Base-by-base conservation (phyloP, 2,329 filamentous ascomycete species). In the Purpureocillium lavendulum region DNA sequence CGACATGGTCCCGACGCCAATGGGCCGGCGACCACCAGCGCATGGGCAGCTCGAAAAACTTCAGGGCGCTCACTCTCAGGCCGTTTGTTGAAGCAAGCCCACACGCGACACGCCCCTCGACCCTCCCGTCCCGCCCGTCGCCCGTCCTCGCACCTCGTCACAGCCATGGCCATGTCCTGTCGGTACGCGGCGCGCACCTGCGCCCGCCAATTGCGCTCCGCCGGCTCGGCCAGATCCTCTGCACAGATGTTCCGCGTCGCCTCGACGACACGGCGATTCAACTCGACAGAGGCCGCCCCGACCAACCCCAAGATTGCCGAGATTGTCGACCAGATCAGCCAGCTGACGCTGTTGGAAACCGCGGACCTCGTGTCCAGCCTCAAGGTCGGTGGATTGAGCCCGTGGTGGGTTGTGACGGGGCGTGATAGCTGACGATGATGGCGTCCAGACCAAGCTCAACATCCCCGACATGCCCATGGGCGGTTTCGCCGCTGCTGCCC, bases 241-340 rank as follows among this genome's bases (percentile, higher is more conserved):
- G 60, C 67, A 68, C 62, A 71, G 61, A 52, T 56, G 41, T 44
- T 62, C 53, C 69, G 68, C 57, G 66, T 64, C 50, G 54, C 65
- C 40, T 58, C 64, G 32, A 59, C 64, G 49, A 60, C 78, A 59
- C 80, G 84, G 68, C 80, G 92, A 77, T 89, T 87, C 84, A 85
- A 92, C 66, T 90, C 87, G 47, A 89, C 87, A 53, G 84, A 89
- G 55, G 80, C 78, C 33, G 51, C 71, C 41, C 62, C 76, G 54
- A 65, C 71, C 46, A 94, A 86, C 68, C 88, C 92, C 47, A 98
- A 98, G 77, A 95, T 99, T 56, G 67, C 82, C 53, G 79, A 77
- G 44, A 98, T 99, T 58, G 92, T 99, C 58, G 89, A 98, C 64
- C 89, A 98, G 69, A 98, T 99, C 66, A 94, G 90, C 69, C 82